phyloP scores from a whole-genome alignment of 2,329 filamentous ascomycete species.

The Neurospora crassa region DNA sequence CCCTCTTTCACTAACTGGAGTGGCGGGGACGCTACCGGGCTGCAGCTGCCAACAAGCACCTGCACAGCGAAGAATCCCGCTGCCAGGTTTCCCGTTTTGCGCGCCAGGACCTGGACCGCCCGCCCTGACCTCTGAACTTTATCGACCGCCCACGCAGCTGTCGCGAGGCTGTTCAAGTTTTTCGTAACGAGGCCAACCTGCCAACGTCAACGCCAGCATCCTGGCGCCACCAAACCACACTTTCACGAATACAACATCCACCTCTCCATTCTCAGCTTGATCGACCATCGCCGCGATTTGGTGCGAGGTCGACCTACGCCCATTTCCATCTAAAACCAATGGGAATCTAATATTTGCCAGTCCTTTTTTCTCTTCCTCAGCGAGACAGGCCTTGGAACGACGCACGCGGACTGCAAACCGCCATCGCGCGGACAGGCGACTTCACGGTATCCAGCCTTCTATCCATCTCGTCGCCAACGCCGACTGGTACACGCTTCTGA shows the following conservation, averaged over 20 bases:
- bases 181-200: background rate
- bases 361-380: background rate
- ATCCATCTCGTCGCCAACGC: background rate
- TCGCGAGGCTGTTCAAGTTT: background rate
- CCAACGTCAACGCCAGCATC: slow-evolving; percentile 1
- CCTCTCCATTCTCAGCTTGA: background rate
- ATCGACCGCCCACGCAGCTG: background rate
- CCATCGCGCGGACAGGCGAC: slow-evolving; percentile 8
- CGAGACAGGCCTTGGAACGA: background rate
- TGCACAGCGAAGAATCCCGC: background rate
- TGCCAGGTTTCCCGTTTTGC: background rate
- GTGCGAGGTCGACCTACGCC: background rate
- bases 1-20: background rate
- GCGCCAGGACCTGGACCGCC: background rate
- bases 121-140: background rate
- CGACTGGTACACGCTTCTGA: background rate
- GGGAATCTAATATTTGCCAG: background rate
- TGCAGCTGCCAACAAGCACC: background rate
- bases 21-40: background rate
- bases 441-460: background rate
- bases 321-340: background rate
- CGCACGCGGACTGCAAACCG: slow-evolving; percentile 8
- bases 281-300: background rate
- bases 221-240: slow-evolving; percentile 2
- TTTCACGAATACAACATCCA: background rate